These are phyloP conservation scores for Cytospora chrysosperma DNA, from an alignment of 2,329 filamentous ascomycete genomes.

Conservation along the genomic window DNA sequence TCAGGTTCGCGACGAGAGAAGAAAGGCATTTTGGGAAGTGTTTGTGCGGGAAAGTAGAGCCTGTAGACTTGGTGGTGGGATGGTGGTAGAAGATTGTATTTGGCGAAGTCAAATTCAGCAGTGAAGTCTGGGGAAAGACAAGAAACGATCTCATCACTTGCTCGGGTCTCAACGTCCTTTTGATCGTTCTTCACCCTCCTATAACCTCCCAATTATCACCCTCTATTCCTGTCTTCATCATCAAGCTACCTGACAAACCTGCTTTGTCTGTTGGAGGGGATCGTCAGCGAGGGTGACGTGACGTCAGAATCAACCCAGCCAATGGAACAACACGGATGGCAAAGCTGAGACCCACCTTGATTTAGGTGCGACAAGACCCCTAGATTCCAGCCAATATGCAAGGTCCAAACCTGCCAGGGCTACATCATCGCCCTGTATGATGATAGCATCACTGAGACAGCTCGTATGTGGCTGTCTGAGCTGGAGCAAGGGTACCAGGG, in stretches of 20 bases:
- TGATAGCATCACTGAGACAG: constrained; percentile 18
- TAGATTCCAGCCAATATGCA: constrained; percentile 27
- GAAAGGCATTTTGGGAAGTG: constrained; percentile 31
- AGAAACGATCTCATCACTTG: background rate
- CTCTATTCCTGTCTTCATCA: background rate
- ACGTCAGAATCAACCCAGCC: constrained; percentile 29
- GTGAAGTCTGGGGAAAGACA: background rate
- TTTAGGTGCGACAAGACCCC: constrained; percentile 18
- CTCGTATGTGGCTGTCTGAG: constrained; percentile 7
- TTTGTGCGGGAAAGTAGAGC: background rate
- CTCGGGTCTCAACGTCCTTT: constrained; percentile 6
- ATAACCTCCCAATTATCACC: background rate
- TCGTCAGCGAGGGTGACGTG: constrained; percentile 27
- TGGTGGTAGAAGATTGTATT: background rate
- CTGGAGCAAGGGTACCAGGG: background rate
- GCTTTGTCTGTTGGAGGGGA: constrained; percentile 15
- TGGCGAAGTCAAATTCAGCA: background rate
- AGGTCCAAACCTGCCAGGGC: constrained; percentile 23
- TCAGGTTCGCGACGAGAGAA: constrained; percentile 35
- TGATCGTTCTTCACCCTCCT: constrained; percentile 11
- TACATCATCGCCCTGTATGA: constrained; percentile 18
- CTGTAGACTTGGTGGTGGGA: background rate
- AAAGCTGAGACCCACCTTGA: constrained; percentile 4
- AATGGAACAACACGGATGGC: constrained; percentile 26
- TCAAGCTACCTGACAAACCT: constrained; percentile 20